Evolutionary conservation across 148 eudicot genomes (phyloP).

Genomic region (Rhododendron griersonianum): DNA sequence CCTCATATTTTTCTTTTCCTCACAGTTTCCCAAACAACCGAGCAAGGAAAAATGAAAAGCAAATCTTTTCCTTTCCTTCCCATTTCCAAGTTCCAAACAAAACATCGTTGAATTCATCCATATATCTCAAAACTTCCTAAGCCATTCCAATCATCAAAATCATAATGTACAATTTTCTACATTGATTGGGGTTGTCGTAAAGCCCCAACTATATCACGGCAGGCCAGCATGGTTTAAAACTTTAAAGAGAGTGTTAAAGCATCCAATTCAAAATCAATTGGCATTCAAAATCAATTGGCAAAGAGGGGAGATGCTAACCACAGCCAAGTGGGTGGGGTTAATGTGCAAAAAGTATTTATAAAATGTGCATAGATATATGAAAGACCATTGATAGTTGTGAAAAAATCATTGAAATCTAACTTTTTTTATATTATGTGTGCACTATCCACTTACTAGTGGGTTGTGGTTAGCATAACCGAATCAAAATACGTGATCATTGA

Average conservation of each 20-base stretch:
- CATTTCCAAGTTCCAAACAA: not conserved
- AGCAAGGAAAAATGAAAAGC: not conserved
- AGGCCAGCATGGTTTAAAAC: not conserved
- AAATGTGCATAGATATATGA: too few relatives aligned
- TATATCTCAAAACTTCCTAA: not conserved
- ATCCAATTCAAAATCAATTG: not conserved
- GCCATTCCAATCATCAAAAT: not conserved
- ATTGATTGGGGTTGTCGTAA: not conserved
- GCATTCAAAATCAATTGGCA: not conserved
- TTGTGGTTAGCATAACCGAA: too few relatives aligned
- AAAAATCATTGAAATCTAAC: too few relatives aligned
- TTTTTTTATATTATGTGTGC: not conserved
- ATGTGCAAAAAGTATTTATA: too few relatives aligned
- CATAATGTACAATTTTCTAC: not conserved
- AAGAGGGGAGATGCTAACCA: too few relatives aligned
- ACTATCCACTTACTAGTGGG: too few relatives aligned
- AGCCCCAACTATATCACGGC: not conserved
- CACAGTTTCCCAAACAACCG: not conserved
- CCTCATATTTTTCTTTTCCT: not conserved
- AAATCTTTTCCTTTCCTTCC: not conserved
- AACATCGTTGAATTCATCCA: not conserved
- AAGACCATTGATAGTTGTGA: not conserved
- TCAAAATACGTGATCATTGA: too few relatives aligned
- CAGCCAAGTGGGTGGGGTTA: too few relatives aligned
- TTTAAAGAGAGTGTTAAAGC: not conserved